phyloP scores from a whole-genome alignment of 2,329 filamentous ascomycete genomes.

The Trichoderma endophyticum region DNA sequence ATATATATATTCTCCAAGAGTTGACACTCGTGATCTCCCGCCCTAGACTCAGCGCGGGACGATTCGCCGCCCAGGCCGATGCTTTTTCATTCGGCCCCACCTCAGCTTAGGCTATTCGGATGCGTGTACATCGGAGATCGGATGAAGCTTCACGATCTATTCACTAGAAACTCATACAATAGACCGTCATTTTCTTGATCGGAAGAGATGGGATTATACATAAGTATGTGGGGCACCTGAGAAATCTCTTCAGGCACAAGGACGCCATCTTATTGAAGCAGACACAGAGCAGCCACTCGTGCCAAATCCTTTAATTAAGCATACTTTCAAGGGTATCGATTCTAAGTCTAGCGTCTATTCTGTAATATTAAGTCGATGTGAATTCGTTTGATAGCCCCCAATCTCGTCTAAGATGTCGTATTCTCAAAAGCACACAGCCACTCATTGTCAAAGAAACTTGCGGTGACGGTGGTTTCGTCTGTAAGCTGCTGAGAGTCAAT shows the following conservation, averaged over 20 bases:
- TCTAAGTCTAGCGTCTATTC: neutral
- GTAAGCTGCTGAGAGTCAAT: neutral
- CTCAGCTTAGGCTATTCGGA: neutral
- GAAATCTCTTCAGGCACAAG: neutral
- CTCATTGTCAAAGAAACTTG: neutral
- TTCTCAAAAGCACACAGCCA: neutral
- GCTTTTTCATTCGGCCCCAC: neutral
- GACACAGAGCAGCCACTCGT: no score
- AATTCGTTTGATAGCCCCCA: neutral
- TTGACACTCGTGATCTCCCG: neutral
- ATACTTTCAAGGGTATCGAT: neutral
- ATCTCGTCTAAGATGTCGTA: neutral
- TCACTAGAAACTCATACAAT: neutral
- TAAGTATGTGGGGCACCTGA: neutral
- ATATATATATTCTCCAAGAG: neutral
- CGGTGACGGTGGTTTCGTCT: neutral
- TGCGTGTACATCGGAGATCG: neutral
- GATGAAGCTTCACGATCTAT: neutral
- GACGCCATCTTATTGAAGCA: neutral
- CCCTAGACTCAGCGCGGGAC: neutral
- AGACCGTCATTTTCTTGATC: neutral
- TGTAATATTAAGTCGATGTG: neutral
- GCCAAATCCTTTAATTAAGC: neutral
- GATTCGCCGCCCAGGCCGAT: neutral
- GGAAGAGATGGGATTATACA: neutral